These are phyloP conservation scores for Asterionellopsis glacialis DNA, from an alignment of 108 stramenopile genomes.

Conservation along the genomic window DNA sequence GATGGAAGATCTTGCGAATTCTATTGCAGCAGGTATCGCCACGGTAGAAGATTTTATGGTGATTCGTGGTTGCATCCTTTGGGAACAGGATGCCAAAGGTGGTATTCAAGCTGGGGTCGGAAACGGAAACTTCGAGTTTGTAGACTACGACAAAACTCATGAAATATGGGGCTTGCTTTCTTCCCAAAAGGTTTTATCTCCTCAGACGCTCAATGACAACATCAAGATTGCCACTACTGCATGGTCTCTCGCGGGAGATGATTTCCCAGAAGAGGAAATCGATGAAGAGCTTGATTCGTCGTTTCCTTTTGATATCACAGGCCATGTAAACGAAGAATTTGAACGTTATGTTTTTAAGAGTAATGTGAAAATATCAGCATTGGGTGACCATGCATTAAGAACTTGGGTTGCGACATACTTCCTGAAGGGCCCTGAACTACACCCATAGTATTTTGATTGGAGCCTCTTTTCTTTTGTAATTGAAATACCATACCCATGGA, in stretches of 20 bases:
- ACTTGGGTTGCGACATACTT: constrained; percentile 43
- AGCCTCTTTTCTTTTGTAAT: too few relatives aligned
- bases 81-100: constrained; percentile 44
- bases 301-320: constrained; percentile 44
- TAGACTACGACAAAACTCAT: constrained; percentile 26
- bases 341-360: constrained; percentile 66
- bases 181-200: constrained; percentile 49
- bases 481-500: too few relatives aligned
- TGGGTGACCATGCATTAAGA: constrained; percentile 65
- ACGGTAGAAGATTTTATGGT: constrained; percentile 60
- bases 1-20: constrained; percentile 46
- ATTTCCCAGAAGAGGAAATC: constrained; percentile 4
- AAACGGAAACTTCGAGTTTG: constrained; percentile 56
- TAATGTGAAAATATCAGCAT: constrained; percentile 57
- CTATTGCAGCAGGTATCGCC: constrained; percentile 49
- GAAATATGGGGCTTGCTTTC: constrained; percentile 43
- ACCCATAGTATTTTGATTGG: too few relatives aligned
- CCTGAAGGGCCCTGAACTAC: too few relatives aligned
- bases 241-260: constrained; percentile 26
- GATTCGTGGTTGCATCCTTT: constrained; percentile 46
- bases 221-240: constrained; percentile 38
- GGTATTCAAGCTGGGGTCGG: constrained; percentile 53
- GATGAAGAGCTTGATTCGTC: constrained; percentile 7
- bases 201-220: constrained; percentile 40
- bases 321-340: constrained; percentile 70